Conservation (phyloP, 306 rosid species). For the Cicer arietinum region DNA sequence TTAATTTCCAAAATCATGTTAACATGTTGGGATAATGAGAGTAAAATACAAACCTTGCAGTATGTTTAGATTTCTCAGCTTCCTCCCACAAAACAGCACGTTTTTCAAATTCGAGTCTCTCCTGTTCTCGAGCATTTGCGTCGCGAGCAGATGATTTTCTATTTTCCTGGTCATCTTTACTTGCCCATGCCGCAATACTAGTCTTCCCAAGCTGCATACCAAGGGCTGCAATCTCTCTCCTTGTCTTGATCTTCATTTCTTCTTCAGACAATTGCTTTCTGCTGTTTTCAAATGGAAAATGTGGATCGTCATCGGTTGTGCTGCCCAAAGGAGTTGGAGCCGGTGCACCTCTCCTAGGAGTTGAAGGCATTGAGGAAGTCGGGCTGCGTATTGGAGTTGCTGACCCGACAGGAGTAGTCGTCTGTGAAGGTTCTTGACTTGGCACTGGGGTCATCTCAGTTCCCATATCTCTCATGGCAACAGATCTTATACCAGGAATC, state of each 20-base stretch:
- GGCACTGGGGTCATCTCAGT: constrained; percentile 96
- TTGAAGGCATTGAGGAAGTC: constrained; percentile 78
- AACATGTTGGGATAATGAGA: constrained; percentile 29
- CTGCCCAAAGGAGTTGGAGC: constrained; percentile 70
- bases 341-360: constrained; percentile 79
- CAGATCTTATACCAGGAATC: constrained; percentile 74
- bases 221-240: constrained; percentile 91
- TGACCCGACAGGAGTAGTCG: constrained; percentile 87
- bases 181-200: constrained; percentile 96
- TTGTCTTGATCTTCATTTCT: constrained; percentile 82
- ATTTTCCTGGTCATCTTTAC: constrained; percentile 71
- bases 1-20: constrained; percentile 4
- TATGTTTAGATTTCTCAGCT: constrained; percentile 82
- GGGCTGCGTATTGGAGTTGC: constrained; percentile 87
- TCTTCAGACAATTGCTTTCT: constrained; percentile 72
- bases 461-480: constrained; percentile 99
- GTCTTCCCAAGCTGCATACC: constrained; percentile 93
- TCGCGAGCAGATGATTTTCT: constrained; percentile 46
- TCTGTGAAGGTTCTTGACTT: constrained; percentile 93
- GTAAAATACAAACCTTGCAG: constrained; percentile 72
- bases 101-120: constrained; percentile 69
- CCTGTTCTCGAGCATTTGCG: constrained; percentile 47
- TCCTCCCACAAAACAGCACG: constrained; percentile 93
- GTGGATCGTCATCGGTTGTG: constrained; percentile 47
- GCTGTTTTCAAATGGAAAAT: constrained; percentile 40